Conservation (phyloP, 805 yeast genomes). For the Starmerella potacharoeniae region DNA sequence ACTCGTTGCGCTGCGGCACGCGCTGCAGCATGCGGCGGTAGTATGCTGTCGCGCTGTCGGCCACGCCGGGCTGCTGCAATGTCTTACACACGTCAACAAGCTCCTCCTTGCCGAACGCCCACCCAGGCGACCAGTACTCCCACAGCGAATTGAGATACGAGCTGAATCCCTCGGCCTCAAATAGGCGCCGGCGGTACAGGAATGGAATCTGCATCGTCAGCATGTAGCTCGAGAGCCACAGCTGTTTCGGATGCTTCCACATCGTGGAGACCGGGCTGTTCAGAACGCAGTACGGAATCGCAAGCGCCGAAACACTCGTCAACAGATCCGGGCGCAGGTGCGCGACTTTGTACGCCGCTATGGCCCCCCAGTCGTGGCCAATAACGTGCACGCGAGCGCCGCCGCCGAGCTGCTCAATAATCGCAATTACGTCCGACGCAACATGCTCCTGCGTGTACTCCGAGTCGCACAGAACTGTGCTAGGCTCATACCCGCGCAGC, state of each 20-base stretch:
- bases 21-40: slow-evolving; percentile 16
- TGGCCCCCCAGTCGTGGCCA: slow-evolving; percentile 28
- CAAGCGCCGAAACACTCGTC: slow-evolving; percentile 18
- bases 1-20: not conserved
- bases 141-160: slow-evolving; percentile 19
- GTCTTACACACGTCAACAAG: slow-evolving; percentile 16
- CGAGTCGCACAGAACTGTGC: slow-evolving; percentile 12
- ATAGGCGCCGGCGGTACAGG: slow-evolving; percentile 17
- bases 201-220: slow-evolving; percentile 23
- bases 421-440: slow-evolving; percentile 17
- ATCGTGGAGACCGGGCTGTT: not conserved
- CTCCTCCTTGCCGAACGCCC: slow-evolving; percentile 16
- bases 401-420: slow-evolving; percentile 12
- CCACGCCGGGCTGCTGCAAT: slow-evolving; percentile 21
- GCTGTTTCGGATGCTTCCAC: slow-evolving; percentile 19
- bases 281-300: slow-evolving; percentile 22
- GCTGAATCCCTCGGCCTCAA: not conserved
- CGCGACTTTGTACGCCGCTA: slow-evolving; percentile 20
- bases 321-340: slow-evolving; percentile 18
- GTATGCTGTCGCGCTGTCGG: slow-evolving; percentile 23
- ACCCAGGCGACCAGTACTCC: slow-evolving; percentile 25
- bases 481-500: slow-evolving; percentile 24
- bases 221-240: slow-evolving; percentile 24
- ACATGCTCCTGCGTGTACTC: slow-evolving; percentile 13
- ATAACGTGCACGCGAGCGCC: slow-evolving; percentile 21